Evolutionary conservation across 2,329 filamentous ascomycete species (phyloP), one percentile per base, ranked within the genome.

Genomic region (Amesomyces nigricolor): DNA sequence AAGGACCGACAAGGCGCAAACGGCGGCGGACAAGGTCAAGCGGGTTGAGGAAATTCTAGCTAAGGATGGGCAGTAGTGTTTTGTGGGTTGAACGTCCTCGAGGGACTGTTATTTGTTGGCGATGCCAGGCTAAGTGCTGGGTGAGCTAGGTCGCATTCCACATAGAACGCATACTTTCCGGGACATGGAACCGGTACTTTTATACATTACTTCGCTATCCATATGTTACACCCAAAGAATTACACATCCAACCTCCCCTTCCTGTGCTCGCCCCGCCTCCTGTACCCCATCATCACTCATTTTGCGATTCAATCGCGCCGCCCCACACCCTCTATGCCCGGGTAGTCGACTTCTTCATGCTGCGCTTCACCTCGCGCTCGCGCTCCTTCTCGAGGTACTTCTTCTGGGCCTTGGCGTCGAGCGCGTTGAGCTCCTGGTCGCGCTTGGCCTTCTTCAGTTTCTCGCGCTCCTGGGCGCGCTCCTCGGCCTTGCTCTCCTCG

Each of bases 1-100:
- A 87, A 87, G 90, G 66, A 95, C 87, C 64, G 91, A 96, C 69
- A 95, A 95, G 79, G 81, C 78, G 68, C 90, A 96, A 73, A 83
- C 82, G 2, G 87, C 88, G 37, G 80, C 85, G 66, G 88, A 95
- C 62, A 96, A 95, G 74, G 88, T 95, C 16, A 78, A 78, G 71
- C 72, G 79, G 48, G 78, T 83, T 4, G 69, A 81, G 66, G 74
- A 75, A 11, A 65, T 83, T n/a, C 64, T 83, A 58, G 71, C 70
- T 1, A 63, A 65, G 53, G 62, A 57, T 47, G 46, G 56, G 30
- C 29, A 61, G 47, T 55, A 47, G 38, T 32, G 14, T 2, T 46
- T 17, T 16, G 9, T 39, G 26, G 14, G 8, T 5, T 14, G 9
- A 11, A 29, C 6, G 30, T 48, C 5, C 13, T 32, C 17, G 26